phyloP scores from a whole-genome alignment of 2,329 filamentous ascomycete genomes.

The Rutstroemia sp. region DNA sequence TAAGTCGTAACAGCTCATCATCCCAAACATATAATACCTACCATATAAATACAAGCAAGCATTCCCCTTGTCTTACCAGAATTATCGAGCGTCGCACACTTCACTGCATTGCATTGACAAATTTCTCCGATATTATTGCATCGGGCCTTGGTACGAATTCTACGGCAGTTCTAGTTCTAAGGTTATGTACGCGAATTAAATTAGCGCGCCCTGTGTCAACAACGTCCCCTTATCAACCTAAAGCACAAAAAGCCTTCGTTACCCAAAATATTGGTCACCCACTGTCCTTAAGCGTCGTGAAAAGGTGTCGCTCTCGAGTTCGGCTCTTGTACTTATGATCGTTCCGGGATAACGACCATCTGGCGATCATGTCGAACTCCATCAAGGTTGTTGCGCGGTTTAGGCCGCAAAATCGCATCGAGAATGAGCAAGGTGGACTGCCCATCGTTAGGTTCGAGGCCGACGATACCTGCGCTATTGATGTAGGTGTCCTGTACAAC shows the following conservation, averaged over 20 bases:
- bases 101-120: conserved; percentile 19
- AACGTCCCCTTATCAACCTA: conserved; percentile 23
- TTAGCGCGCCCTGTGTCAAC: conserved; percentile 23
- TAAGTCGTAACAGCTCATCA: too few species aligned
- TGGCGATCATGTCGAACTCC: conserved; percentile 39
- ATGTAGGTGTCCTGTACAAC: conserved; percentile 49
- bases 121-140: conserved; percentile 14
- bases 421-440: conserved; percentile 82
- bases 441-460: conserved; percentile 85
- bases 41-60: too few species aligned
- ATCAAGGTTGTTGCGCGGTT: conserved; percentile 96
- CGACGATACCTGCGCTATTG: conserved; percentile 80
- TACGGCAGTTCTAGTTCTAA: too few species aligned
- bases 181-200: conserved; percentile 17
- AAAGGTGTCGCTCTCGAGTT: conserved; percentile 5
- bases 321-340: conserved; percentile 25
- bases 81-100: conserved; percentile 1
- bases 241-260: conserved; percentile 11
- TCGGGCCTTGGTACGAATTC: neutral
- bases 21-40: too few species aligned
- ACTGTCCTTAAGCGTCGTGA: neutral
- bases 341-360: conserved; percentile 20
- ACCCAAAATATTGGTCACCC: conserved; percentile 4
- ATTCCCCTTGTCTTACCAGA: too few species aligned
- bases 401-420: conserved; percentile 91